Evolutionary conservation across 1,284 basidiomycete species (phyloP).

Genomic region (Malassezia sp.): DNA sequence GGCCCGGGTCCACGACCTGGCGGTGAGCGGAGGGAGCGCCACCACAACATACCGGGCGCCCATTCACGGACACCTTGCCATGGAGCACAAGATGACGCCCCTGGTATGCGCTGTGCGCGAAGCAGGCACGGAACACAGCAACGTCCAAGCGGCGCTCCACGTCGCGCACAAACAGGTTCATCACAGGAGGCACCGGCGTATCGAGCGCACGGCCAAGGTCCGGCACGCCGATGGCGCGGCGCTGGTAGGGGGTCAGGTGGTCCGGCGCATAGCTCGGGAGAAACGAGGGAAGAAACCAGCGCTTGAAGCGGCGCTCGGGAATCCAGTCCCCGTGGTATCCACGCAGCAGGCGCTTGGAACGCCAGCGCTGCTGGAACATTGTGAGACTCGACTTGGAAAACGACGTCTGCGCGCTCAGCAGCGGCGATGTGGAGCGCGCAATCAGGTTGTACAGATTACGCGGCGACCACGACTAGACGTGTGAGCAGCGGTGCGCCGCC

Average conservation of each 20-base stretch:
- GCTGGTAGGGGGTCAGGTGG: conserved; percentile 50
- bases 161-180: conserved; percentile 38
- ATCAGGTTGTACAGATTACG: conserved; percentile 66
- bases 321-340: conserved; percentile 95
- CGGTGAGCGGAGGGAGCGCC: too few relatives aligned
- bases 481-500: conserved; percentile 9
- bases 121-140: conserved; percentile 79
- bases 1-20: conserved; percentile 73
- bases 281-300: conserved; percentile 79
- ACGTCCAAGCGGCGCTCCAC: conserved; percentile 90
- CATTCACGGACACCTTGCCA: conserved; percentile 79
- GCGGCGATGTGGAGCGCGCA: conserved; percentile 48
- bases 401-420: conserved; percentile 48
- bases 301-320: conserved; percentile 81
- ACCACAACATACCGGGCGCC: too few relatives aligned
- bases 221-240: conserved; percentile 50
- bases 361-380: conserved; percentile 87
- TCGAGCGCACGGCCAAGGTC: conserved; percentile 4
- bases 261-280: conserved; percentile 63
- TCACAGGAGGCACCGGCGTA: conserved; percentile 23
- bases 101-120: conserved; percentile 79
- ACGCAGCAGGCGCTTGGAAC: conserved; percentile 73
- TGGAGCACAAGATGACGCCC: conserved; percentile 75
- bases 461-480: conserved; percentile 55
- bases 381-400: conserved; percentile 59